These are phyloP conservation scores for Pestalotiopsis sp. DNA, from an alignment of 2,329 filamentous ascomycete species.

Conservation along the genomic window DNA sequence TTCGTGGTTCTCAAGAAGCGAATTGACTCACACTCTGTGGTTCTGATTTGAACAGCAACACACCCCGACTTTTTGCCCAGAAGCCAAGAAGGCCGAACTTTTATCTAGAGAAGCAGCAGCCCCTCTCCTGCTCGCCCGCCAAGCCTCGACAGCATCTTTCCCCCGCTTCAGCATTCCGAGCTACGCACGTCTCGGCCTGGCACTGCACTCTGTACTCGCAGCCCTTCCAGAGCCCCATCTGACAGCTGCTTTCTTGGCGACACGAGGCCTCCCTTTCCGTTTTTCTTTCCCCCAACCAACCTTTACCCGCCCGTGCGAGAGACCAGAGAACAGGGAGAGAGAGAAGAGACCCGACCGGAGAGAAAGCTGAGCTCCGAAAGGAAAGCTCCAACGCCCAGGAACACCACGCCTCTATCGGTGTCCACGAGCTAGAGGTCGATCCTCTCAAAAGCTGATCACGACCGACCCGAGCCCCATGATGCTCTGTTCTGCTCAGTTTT, in stretches of 20 bases:
- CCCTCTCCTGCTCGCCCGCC: neutral
- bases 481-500: neutral
- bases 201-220: neutral
- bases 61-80: neutral
- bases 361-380: neutral
- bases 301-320: neutral
- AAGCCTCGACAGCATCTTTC: conserved; percentile 3
- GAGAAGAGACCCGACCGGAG: neutral
- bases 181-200: neutral
- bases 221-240: neutral
- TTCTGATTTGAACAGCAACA: neutral
- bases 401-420: neutral
- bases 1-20: neutral
- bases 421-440: conserved; percentile 3
- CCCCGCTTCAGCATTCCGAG: conserved; percentile 5
- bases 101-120: neutral
- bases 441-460: neutral
- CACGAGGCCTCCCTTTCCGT: conserved; percentile 3
- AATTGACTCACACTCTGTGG: neutral
- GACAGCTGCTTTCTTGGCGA: conserved; percentile 6
- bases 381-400: neutral
- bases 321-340: neutral
- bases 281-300: neutral
- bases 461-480: neutral
- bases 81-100: conserved; percentile 5